Percentiles rank a stretch among this genome's conserved stretches.
Evolutionary conservation across 306 rosid species (phyloP).

Genomic region (Inga laurina): DNA sequence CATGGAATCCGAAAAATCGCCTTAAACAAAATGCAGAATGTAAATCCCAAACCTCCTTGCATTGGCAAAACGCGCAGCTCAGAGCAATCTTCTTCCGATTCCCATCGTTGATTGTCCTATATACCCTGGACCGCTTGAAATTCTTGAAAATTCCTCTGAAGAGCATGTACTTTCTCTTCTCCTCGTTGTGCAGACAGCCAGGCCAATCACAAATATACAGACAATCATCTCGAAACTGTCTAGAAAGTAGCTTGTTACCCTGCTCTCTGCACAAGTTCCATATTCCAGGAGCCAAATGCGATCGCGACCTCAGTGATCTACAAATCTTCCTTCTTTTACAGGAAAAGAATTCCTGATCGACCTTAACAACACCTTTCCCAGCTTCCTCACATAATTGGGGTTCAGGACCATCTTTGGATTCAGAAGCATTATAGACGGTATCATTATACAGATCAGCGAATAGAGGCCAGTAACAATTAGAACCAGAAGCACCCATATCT

Average conservation of each 20-base stretch:
- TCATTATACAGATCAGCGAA: conserved; percentile 74
- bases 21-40: conserved; percentile 87
- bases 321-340: conserved; percentile 49
- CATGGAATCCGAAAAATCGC: conserved; percentile 75
- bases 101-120: conserved; percentile 80
- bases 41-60: conserved; percentile 81
- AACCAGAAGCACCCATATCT: conserved; percentile 18
- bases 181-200: conserved; percentile 80
- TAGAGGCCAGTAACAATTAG: conserved; percentile 68
- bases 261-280: conserved; percentile 82
- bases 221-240: conserved; percentile 83
- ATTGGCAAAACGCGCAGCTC: conserved; percentile 74
- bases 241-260: conserved; percentile 72
- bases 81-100: conserved; percentile 58
- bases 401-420: conserved; percentile 26
- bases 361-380: conserved; percentile 31
- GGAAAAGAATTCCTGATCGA: conserved; percentile 15
- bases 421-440: conserved; percentile 52
- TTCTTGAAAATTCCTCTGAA: conserved; percentile 88
- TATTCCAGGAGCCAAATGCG: conserved; percentile 80
- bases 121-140: conserved; percentile 71
- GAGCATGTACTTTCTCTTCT: conserved; percentile 76
- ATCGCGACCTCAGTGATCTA: conserved; percentile 53
- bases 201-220: conserved; percentile 91
- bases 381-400: conserved; percentile 15